phyloP scores from a whole-genome alignment of 129 eudicot genomes.

The Chrysanthemum seticuspe region DNA sequence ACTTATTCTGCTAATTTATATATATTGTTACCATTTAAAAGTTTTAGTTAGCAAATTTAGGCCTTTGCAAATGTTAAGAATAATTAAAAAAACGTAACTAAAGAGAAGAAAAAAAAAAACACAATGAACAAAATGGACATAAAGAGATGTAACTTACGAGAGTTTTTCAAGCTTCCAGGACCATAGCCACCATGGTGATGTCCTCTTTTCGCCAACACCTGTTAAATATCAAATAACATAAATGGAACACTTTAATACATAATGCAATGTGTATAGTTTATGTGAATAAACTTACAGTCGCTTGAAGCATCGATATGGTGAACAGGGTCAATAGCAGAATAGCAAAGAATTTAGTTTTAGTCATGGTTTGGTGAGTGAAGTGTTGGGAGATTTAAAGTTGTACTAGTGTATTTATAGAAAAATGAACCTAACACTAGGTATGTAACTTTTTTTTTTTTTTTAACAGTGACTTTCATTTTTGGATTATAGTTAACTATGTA shows the following conservation, averaged over 20 bases:
- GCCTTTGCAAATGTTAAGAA: neutral
- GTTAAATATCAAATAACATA: neutral
- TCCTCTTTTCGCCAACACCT: slow-evolving; percentile 21
- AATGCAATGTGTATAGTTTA: neutral
- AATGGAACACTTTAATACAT: neutral
- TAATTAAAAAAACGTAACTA: neutral
- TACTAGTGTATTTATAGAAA: too few species aligned
- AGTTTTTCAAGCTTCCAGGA: slow-evolving; percentile 57
- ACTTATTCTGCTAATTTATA: too few species aligned
- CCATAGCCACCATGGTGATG: slow-evolving; percentile 36
- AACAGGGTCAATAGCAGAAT: slow-evolving; percentile 41
- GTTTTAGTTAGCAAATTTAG: too few species aligned
- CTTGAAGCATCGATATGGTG: slow-evolving; percentile 34
- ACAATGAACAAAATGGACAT: too few species aligned
- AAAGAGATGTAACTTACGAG: slow-evolving; percentile 40
- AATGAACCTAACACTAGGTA: too few species aligned
- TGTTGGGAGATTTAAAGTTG: too few species aligned
- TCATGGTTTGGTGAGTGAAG: too few species aligned
- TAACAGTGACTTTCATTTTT: too few species aligned
- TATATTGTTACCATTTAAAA: too few species aligned
- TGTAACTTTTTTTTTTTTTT: too few species aligned
- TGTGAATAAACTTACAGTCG: slow-evolving; percentile 16
- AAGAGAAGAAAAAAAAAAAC: too few species aligned
- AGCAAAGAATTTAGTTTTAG: slow-evolving; percentile 34
- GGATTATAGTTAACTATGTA: too few species aligned